Conservation (phyloP, 495 filamentous ascomycete genomes). For the Talaromyces adpressus region DNA sequence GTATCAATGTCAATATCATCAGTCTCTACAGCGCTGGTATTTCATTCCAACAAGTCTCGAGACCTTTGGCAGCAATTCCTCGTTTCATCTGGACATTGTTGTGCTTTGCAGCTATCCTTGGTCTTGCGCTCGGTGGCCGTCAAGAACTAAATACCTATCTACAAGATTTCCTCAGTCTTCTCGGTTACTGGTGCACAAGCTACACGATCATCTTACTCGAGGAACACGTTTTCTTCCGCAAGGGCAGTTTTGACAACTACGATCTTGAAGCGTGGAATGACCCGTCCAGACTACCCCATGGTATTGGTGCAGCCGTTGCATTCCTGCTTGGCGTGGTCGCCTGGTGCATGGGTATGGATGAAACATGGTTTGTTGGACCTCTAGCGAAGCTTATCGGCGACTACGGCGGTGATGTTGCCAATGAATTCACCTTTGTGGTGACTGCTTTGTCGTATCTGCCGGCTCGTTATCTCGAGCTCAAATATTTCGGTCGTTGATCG, state of each 20-base stretch:
- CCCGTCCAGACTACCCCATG: conserved; percentile 23
- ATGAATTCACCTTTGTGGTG: conserved; percentile 44
- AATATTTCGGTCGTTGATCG: conserved; percentile 14
- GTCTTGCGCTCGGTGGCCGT: conserved; percentile 34
- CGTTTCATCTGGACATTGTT: conserved; percentile 36
- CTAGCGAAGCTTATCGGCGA: conserved; percentile 40
- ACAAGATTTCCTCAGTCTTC: conserved; percentile 48
- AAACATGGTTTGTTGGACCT: conserved; percentile 40
- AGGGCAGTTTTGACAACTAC: conserved; percentile 34
- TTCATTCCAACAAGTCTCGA: conserved; percentile 33
- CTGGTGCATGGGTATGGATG: conserved; percentile 32
- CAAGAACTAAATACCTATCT: conserved; percentile 30
- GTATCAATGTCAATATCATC: conserved; percentile 35
- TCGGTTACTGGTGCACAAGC: conserved; percentile 54
- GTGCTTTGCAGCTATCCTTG: conserved; percentile 30
- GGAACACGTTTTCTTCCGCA: conserved; percentile 56
- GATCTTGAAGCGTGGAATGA: conserved; percentile 31
- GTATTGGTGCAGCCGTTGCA: conserved; percentile 20
- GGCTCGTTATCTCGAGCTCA: conserved; percentile 30
- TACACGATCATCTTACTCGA: conserved; percentile 51
- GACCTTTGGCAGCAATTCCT: conserved; percentile 32
- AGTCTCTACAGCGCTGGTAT: conserved; percentile 35
- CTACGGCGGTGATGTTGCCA: conserved; percentile 48
- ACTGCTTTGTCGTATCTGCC: conserved; percentile 34
- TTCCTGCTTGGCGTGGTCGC: conserved; percentile 27